phyloP scores from a whole-genome alignment of 1,139 yeast species.

The Geotrichum citri-aurantii region DNA sequence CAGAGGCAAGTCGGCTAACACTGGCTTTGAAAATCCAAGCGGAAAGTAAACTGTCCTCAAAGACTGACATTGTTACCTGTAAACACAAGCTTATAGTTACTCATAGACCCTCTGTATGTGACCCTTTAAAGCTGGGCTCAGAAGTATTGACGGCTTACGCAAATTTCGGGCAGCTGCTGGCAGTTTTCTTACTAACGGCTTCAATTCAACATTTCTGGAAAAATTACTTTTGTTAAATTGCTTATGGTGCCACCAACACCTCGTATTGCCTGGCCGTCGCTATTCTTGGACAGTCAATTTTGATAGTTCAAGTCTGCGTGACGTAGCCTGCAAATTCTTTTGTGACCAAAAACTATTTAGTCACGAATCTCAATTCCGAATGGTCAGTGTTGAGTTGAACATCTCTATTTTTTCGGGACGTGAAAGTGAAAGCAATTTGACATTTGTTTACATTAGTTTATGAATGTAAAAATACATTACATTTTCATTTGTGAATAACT shows the following conservation, averaged over 20 bases:
- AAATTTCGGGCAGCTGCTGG: no score
- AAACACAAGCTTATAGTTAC: not conserved
- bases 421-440: not conserved
- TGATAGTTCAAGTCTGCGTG: not conserved
- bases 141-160: no score
- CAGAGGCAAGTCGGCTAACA: not conserved
- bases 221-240: no score
- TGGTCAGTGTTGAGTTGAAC: not conserved
- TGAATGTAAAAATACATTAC: not conserved
- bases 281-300: not conserved
- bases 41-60: not conserved
- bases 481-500: not conserved
- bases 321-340: not conserved
- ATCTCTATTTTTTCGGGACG: not conserved
- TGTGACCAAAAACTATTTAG: not conserved
- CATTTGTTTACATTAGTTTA: not conserved
- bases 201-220: no score
- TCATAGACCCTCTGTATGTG: not conserved
- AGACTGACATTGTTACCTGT: not conserved
- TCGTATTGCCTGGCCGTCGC: not conserved
- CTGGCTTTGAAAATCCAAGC: not conserved
- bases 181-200: no score
- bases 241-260: no score
- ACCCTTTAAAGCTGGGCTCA: no score
- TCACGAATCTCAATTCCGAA: not conserved